Evolutionary conservation across 2,329 filamentous ascomycete species (phyloP).

Genomic region (Cytospora piceicola): DNA sequence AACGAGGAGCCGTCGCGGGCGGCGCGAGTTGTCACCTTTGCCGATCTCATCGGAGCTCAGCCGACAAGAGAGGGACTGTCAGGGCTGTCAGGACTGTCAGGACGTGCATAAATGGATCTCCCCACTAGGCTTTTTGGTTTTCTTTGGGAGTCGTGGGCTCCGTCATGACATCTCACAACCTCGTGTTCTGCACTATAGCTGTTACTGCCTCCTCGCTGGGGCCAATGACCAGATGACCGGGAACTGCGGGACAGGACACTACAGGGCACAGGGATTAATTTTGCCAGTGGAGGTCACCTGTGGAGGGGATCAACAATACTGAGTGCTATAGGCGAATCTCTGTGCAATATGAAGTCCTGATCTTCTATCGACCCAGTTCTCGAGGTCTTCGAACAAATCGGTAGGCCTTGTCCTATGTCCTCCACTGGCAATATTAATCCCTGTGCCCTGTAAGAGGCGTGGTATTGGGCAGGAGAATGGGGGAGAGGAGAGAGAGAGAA

Average conservation of each 20-base stretch:
- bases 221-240: conserved; percentile 1
- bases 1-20: not conserved
- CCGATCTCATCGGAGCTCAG: conserved; percentile 1
- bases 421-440: no score
- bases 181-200: not conserved
- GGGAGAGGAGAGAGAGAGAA: not conserved
- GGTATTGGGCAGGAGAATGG: not conserved
- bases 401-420: no score
- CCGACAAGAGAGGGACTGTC: not conserved
- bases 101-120: not conserved
- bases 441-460: no score
- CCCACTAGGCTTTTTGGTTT: not conserved
- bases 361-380: no score
- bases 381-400: no score
- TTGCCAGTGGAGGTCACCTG: no score
- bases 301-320: no score
- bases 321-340: no score
- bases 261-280: no score
- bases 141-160: conserved; percentile 1
- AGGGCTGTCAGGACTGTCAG: no score
- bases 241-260: no score
- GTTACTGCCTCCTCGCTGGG: not conserved
- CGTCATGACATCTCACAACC: not conserved
- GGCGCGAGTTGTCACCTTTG: not conserved
- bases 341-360: no score